Base-by-base conservation (phyloP, 805 yeast species). In the Sugiyamaella americana region DNA sequence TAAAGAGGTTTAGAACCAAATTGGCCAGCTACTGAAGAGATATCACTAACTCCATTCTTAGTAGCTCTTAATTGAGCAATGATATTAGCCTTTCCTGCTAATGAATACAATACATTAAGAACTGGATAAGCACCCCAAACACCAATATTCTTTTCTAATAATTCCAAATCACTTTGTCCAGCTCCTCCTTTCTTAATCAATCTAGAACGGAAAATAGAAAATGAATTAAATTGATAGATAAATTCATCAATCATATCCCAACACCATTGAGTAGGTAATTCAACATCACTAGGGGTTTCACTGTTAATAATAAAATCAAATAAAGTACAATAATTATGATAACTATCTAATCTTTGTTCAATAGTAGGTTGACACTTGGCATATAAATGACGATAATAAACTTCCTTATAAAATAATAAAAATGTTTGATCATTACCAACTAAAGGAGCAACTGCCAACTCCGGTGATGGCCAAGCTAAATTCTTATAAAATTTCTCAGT, bases 171-270 rank as follows among this genome's bases (percentile, higher is more conserved):
- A 19, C 52, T 59, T 17, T 54, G 57, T 23, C 58, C 51, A 42
- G 53, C 47, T 38, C 59, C 62, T 6, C 38, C 38, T 18, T 38
- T 38, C 47, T 60, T 51, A 36, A 68, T 56, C 39, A 65, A 58
- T 47, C 70, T 65, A 24, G 68, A 60, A 49, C 72, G 65, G 62
- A 66, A 72, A 41, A 66, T 57, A 41, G 73, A 64, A 49, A 70
- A 73, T 53, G 67, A 65, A 56, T 72, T 72, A 63, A 68, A 73
- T 59, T 73, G 78, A 54, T 74, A 73, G 57, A 73, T 72, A 58
- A 73, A 74, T 59, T 73, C 78, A 51, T 73, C 78, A 49, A 73
- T 65, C 49, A 73, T 71, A 46, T 73, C 78, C 78, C 78, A 74
- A 20, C 71, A 62, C 78, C 78, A 73, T 52, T 68, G 66, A 50